Evolutionary conservation across 2,329 filamentous ascomycete genomes (phyloP).

Genomic region (Blastomyces gilchristii): DNA sequence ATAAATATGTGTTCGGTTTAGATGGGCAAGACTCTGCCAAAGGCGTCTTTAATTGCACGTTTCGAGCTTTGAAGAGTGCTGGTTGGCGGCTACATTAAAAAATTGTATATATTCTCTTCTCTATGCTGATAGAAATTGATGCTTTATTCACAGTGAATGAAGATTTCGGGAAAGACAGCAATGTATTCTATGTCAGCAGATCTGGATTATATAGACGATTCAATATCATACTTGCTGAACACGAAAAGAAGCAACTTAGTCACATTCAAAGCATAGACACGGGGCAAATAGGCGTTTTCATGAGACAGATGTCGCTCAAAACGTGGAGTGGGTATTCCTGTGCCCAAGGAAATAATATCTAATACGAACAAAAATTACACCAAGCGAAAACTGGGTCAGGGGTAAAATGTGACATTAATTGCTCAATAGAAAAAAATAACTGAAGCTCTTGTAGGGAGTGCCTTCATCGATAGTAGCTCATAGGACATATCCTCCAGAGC

Average conservation of each 20-base stretch:
- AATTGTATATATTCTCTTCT: neutral
- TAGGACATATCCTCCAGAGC: slow-evolving; percentile 56
- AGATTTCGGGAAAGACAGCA: neutral
- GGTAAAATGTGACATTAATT: neutral
- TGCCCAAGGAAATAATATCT: slow-evolving; percentile 7
- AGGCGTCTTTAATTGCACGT: too few species aligned
- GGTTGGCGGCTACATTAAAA: neutral
- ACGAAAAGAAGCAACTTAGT: neutral
- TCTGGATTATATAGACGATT: neutral
- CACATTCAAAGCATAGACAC: neutral
- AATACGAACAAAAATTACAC: slow-evolving; percentile 13
- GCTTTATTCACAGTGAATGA: neutral
- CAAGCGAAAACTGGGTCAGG: slow-evolving; percentile 12
- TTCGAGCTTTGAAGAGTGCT: neutral
- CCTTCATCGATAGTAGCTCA: slow-evolving; percentile 22
- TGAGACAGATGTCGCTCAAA: slow-evolving; percentile 23
- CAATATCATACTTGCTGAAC: neutral
- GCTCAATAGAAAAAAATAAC: slow-evolving; percentile 16
- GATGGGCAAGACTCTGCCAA: neutral
- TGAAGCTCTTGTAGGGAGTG: slow-evolving; percentile 4
- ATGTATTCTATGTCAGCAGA: neutral
- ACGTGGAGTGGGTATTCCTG: slow-evolving; percentile 2
- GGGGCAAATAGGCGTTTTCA: slow-evolving; percentile 12
- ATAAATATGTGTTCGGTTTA: neutral
- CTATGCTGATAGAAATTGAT: neutral